Base-by-base conservation (phyloP, 352 stramenopile genomes). In the Globisporangium rhizosaccharum region DNA sequence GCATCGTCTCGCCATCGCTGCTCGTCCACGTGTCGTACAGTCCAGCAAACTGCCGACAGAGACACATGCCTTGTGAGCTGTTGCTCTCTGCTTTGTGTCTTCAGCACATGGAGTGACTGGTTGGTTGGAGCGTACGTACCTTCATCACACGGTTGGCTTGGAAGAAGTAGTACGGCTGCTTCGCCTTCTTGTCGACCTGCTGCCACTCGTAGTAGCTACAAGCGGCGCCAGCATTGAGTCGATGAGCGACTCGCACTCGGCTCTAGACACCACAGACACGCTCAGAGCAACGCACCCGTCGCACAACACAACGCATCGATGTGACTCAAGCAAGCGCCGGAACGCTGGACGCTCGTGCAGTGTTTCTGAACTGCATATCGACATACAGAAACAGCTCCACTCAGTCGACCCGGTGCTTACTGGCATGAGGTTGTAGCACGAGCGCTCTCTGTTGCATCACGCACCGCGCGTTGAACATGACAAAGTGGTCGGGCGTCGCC, bases 81-180 rank as follows among this genome's bases (percentile, higher is more conserved):
- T 6, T 33, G 28, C 28, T 33, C 28, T 33, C 28, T 33, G 33
- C 33, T 39, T 12, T 12, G 11, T 39, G 33, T 12, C 33, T 0
- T 12, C 33, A 10, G 7, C 10, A 10, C 33, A 39, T 12, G 33
- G 33, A 2, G 1, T 39, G 7, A 39, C 7, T 56, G 26, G 10
- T 28, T 14, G 14, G 61, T 17, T 12, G 39, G 50, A 3, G n/a
- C 25, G 25, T 45, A 7, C 28, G 12, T 51, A 88, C 79, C 76
- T 89, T 91, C 55, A 91, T 72, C 5, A 65, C 63, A 1, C 51
- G 55, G 3, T 59, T 61, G 2, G 75, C 69, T 36, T 70, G 74
- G 41, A 89, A 77, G 51, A 96, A 81, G 53, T 96, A 97, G 72
- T 95, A 96, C 33, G 90, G 90, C 57, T 97, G 90, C 62, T 95